These are phyloP conservation scores for Corniculantispora saksenae DNA, from an alignment of 2,329 filamentous ascomycete genomes.

Conservation along the genomic window DNA sequence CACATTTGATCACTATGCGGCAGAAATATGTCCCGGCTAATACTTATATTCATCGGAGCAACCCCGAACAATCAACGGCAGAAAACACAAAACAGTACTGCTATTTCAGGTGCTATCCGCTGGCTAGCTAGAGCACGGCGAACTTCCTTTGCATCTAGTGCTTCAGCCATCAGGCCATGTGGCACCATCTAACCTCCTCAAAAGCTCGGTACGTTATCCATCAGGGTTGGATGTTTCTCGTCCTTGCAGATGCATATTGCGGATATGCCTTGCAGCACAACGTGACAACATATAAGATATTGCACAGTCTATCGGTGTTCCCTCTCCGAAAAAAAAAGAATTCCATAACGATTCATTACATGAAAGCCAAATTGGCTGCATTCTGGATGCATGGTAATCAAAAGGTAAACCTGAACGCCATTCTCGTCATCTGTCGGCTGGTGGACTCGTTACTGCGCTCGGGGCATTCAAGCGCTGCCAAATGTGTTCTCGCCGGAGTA, in stretches of 20 bases:
- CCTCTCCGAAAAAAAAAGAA: background rate
- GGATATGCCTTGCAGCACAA: background rate
- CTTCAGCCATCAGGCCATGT: background rate
- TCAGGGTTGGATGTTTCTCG: background rate
- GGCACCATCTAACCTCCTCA: background rate
- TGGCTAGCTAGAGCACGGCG: background rate
- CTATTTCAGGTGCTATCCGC: background rate
- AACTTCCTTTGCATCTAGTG: background rate
- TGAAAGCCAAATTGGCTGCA: conserved; percentile 14
- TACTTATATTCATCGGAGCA: background rate
- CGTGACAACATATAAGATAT: background rate
- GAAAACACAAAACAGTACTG: background rate
- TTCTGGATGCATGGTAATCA: conserved; percentile 13
- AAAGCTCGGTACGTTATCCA: background rate
- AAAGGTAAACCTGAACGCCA: conserved; percentile 38
- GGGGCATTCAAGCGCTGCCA: conserved; percentile 46
- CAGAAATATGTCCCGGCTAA: background rate
- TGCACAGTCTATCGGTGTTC: conserved; percentile 9
- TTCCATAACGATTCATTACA: conserved; percentile 12
- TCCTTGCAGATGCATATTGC: background rate
- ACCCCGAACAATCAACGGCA: background rate
- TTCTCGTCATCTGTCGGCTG: conserved; percentile 26
- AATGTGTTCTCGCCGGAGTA: conserved; percentile 99
- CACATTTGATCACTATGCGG: background rate
- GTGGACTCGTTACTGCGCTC: background rate